A percentile compares a stretch with the other conserved stretches of the same genome.
These are phyloP conservation scores for Ambrosia hybrid DNA, from an alignment of 140 eudicot genomes.

Conservation along the genomic window DNA sequence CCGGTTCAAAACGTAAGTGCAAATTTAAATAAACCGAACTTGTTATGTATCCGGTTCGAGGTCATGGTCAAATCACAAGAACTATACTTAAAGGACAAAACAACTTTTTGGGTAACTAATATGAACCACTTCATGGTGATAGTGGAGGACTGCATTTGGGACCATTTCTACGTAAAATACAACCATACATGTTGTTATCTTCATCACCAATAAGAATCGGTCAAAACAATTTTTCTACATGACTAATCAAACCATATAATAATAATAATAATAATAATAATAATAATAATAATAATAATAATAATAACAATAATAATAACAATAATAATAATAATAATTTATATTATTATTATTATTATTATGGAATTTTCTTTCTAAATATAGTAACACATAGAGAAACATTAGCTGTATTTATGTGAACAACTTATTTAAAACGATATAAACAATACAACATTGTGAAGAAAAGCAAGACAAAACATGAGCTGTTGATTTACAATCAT, in stretches of 20 bases:
- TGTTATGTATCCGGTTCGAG: too few relatives aligned
- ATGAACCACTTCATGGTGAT: slow-evolving; percentile 41
- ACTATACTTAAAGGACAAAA: slow-evolving; percentile 2
- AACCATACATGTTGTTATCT: slow-evolving; percentile 25
- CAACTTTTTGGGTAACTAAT: slow-evolving; percentile 19
- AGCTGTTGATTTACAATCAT: slow-evolving; percentile 1
- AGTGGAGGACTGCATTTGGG: slow-evolving; percentile 40
- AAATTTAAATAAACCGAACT: too few relatives aligned
- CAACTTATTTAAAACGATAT: slow-evolving; percentile 14
- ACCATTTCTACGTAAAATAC: slow-evolving; percentile 39
- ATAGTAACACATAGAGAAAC: background rate
- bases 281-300: too few relatives aligned
- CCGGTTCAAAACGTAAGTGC: too few relatives aligned
- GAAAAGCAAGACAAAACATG: slow-evolving; percentile 25
- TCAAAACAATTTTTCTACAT: background rate
- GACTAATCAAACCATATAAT: background rate
- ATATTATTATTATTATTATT: too few relatives aligned
- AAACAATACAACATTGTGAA: slow-evolving; percentile 45
- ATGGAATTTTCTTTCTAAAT: too few relatives aligned
- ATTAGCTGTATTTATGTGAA: slow-evolving; percentile 25
- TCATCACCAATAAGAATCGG: slow-evolving; percentile 3
- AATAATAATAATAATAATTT: too few relatives aligned
- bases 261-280: too few relatives aligned
- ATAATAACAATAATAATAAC: too few relatives aligned
- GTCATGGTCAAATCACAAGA: too few relatives aligned